Conservation (phyloP, 768 basidiomycete genomes). For the Boletus subparvulus region DNA sequence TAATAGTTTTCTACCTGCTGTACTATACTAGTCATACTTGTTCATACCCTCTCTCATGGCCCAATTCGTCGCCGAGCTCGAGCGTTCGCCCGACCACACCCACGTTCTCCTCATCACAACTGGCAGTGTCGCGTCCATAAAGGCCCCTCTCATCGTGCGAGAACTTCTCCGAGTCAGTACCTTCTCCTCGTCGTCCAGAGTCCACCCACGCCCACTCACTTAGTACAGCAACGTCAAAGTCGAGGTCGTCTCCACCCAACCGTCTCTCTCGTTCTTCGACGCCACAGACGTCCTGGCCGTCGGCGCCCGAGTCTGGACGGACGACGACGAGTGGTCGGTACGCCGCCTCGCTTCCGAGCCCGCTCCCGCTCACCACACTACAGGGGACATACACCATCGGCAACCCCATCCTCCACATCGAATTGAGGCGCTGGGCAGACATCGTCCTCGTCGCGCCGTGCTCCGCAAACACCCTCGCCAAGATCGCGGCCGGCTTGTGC, state of each 20-base stretch:
- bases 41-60: slow-evolving; percentile 6
- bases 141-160: slow-evolving; percentile 83
- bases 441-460: slow-evolving; percentile 93
- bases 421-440: slow-evolving; percentile 93
- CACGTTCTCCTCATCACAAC: slow-evolving; percentile 86
- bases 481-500: slow-evolving; percentile 84
- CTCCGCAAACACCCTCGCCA: slow-evolving; percentile 94
- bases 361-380: neutral
- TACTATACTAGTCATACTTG: slow-evolving; percentile 11
- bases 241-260: slow-evolving; percentile 80
- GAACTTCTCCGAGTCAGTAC: slow-evolving; percentile 65
- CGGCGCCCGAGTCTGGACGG: slow-evolving; percentile 77
- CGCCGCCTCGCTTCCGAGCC: slow-evolving; percentile 22
- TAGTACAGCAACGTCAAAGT: slow-evolving; percentile 77
- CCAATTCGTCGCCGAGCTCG: slow-evolving; percentile 28
- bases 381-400: slow-evolving; percentile 76
- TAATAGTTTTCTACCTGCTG: slow-evolving; percentile 9
- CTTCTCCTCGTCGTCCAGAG: neutral
- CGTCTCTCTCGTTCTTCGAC: slow-evolving; percentile 76
- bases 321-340: slow-evolving; percentile 93
- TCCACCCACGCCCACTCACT: neutral
- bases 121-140: slow-evolving; percentile 95
- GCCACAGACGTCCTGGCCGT: slow-evolving; percentile 45
- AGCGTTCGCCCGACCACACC: slow-evolving; percentile 23
- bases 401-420: slow-evolving; percentile 94